A percentile compares a stretch with the other conserved stretches of the same genome.
phyloP scores from a whole-genome alignment of 2,329 filamentous ascomycete genomes.

The Monilinia laxa region DNA sequence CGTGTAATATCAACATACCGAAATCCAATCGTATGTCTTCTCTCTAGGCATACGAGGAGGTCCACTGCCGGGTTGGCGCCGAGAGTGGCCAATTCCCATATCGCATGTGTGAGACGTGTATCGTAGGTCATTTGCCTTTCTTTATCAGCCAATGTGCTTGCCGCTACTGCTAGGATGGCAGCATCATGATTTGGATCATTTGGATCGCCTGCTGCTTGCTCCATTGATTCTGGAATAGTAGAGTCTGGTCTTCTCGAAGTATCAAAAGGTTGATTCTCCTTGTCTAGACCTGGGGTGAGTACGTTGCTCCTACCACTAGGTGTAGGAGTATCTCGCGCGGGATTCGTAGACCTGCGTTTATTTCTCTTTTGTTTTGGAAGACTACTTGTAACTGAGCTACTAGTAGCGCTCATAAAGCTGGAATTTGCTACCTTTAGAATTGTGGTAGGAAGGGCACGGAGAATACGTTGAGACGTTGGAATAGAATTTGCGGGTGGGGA shows the following conservation, averaged over 20 bases:
- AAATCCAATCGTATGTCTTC: constrained; percentile 89
- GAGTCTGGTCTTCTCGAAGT: constrained; percentile 37
- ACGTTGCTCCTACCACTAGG: constrained; percentile 40
- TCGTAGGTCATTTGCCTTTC: constrained; percentile 78
- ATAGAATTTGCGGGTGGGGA: constrained; percentile 80
- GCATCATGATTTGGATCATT: constrained; percentile 39
- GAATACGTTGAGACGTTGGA: constrained; percentile 85
- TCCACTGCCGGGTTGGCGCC: constrained; percentile 94
- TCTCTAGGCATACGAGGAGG: constrained; percentile 86
- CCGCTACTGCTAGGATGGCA: constrained; percentile 49
- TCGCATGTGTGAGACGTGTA: constrained; percentile 81
- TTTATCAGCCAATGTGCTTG: constrained; percentile 63
- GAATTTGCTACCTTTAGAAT: constrained; percentile 94
- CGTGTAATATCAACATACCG: constrained; percentile 94
- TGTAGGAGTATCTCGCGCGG: constrained; percentile 40
- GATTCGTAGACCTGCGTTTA: constrained; percentile 56
- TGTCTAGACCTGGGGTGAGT: constrained; percentile 41
- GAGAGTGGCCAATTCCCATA: constrained; percentile 89
- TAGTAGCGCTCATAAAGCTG: constrained; percentile 90
- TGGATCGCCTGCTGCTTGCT: constrained; percentile 34
- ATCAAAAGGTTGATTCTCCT: constrained; percentile 39
- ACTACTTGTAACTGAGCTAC: constrained; percentile 77
- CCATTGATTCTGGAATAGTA: constrained; percentile 33
- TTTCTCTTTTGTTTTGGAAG: constrained; percentile 64
- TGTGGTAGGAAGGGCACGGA: constrained; percentile 84